Percentiles rank a stretch among this genome's conserved stretches.
Evolutionary conservation across 2,329 filamentous ascomycete genomes (phyloP).

Genomic region (Amauroascus verrucosus): DNA sequence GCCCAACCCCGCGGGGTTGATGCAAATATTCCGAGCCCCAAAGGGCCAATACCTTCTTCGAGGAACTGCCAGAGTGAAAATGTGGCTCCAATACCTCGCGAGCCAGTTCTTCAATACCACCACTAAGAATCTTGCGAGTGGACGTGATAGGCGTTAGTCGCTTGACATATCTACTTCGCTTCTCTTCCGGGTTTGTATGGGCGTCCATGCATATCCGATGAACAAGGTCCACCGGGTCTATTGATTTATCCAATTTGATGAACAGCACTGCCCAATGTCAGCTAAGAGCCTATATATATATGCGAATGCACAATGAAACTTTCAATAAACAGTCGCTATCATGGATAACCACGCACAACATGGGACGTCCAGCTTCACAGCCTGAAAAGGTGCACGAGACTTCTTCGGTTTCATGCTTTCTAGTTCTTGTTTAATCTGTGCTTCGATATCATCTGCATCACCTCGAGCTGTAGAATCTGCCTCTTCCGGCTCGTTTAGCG

Average conservation of each 20-base stretch:
- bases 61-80: slow-evolving; percentile 44
- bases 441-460: slow-evolving; percentile 48
- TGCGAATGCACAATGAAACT: neutral
- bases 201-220: slow-evolving; percentile 50
- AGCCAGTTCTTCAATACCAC: slow-evolving; percentile 48
- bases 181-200: slow-evolving; percentile 40
- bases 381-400: slow-evolving; percentile 40
- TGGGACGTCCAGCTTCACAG: slow-evolving; percentile 46
- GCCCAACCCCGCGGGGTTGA: neutral
- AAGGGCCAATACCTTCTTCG: slow-evolving; percentile 41
- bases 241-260: slow-evolving; percentile 46
- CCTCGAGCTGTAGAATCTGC: slow-evolving; percentile 21
- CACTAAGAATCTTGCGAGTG: slow-evolving; percentile 48
- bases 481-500: slow-evolving; percentile 10
- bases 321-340: slow-evolving; percentile 1
- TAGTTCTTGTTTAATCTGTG: slow-evolving; percentile 50
- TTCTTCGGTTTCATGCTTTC: slow-evolving; percentile 43
- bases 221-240: slow-evolving; percentile 52
- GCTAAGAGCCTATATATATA: slow-evolving; percentile 15
- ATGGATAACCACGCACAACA: slow-evolving; percentile 25
- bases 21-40: neutral
- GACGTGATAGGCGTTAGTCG: slow-evolving; percentile 50
- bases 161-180: slow-evolving; percentile 49
- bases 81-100: slow-evolving; percentile 48
- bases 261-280: slow-evolving; percentile 42